Base-by-base conservation (phyloP, 2,329 filamentous ascomycete species). In the Aspergillus candidus region DNA sequence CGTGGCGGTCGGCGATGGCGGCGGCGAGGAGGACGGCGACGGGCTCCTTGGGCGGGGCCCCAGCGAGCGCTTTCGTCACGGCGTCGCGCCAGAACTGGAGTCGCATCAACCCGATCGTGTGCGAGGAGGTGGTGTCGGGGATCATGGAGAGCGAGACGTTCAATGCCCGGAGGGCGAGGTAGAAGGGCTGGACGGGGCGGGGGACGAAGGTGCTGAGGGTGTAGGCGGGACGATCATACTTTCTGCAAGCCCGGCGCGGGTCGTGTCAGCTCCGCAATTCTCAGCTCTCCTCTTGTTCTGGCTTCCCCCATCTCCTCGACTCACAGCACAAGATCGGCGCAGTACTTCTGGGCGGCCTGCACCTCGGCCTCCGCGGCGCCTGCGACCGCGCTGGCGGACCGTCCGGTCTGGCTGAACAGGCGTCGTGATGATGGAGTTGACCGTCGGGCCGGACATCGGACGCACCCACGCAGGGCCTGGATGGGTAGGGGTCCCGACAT, bases 81-180 rank as follows among this genome's bases (percentile, higher is more conserved):
- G 87, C 82, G 56, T 97, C 90, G 39, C 87, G 81, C 87, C 93
- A 97, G 73, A 97, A 97, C 65, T 95, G 88, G 68, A 95, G 84
- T 52, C 93, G 88, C 76, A 97, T 82, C 41, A 83, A 76, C 39
- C 88, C 91, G 48, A 97, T 86, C 4, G 84, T 84, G n/a, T 86
- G 81, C 48, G 86, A 93, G 37, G 87, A 93, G 14, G 93, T 90
- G 11, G 86, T 82, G 68, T 97, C 91, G 45, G 93, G 88, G 50
- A 97, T 85, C 45, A 87, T 80, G 35, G 91, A 87, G 48, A 96
- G 79, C 66, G 96, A 91, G 58, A 97, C 78, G 63, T 98, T 98
- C 66, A 98, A 82, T 40, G 90, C 86, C 51, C 91, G 86, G 46
- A 98, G 81, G 47, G 90, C 88, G 55, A 94, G 79, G 69, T 97